Base-by-base conservation (phyloP, 768 basidiomycete genomes). In the Boletus rufocinnamomeus region DNA sequence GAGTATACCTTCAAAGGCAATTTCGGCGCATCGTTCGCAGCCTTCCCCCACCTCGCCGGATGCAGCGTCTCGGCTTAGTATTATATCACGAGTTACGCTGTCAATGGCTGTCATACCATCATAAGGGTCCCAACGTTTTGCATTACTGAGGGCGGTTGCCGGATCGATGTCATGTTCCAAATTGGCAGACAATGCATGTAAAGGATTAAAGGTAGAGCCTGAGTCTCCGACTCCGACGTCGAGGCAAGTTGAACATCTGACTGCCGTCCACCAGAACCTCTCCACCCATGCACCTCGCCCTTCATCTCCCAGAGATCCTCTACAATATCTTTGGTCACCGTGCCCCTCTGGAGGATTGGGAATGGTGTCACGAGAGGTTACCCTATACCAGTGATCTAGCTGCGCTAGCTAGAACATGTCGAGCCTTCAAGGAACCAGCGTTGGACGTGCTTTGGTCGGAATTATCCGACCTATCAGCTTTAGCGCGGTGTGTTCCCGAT, bases 371-470 rank as follows among this genome's bases (percentile, higher is more conserved):
- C 6, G 41, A 34, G 13, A 17, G 8, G 46, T 13, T 17, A 0
- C 17, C 25, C 4, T 19, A 25, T 21, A 52, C 17, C 27, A 9
- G 21, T 28, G 35, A 45, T 35, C 37, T 47, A 11, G 57, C 58
- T 47, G 32, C 23, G 55, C 37, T 62, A 17, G 52, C 56, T 10
- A 48, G 46, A 23, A 58, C 56, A 16, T 54, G 45, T 28, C 50
- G 23, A 16, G 23, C 40, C 2, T 63, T 55, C 53, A 63, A 63
- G 21, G 61, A 63, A n/a, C 53, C 50, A 13, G 53, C 60, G 9
- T 21, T 63, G 46, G 56, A 58, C 6, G 35, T 63, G 16, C 41
- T 59, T 27, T 63, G 52, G 56, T 51, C 55, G n/a, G 61, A 54
- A 25, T 30, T 63, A 6, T 40, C 44, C 23, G 30, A 47, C 30